Conservation (phyloP, 345 rosid genomes). For the Syzygium oleosum region DNA sequence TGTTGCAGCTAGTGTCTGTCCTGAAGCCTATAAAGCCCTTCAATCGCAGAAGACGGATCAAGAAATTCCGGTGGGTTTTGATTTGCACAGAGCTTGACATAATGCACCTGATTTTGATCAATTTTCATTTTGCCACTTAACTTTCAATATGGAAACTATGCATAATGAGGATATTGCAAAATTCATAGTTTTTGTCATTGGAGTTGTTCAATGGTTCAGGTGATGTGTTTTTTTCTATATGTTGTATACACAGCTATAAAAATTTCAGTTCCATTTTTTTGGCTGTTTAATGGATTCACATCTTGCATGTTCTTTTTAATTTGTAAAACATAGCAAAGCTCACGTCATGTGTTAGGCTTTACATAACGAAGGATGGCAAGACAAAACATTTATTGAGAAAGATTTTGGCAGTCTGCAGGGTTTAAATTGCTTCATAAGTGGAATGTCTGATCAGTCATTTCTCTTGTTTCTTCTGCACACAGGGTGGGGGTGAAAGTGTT, state of each 20-base stretch:
- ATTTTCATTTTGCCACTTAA: not conserved
- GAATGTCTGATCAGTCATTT: not conserved
- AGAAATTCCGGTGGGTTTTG: constrained; percentile 64
- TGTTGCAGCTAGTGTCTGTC: constrained; percentile 39
- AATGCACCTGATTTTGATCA: not conserved
- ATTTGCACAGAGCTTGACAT: not conserved
- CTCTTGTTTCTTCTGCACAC: constrained; percentile 2
- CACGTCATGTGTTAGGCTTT: not conserved
- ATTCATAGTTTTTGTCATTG: not conserved
- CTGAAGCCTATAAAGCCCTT: constrained; percentile 56
- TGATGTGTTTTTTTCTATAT: not conserved
- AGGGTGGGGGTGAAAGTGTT: constrained; percentile 97
- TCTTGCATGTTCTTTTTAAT: not conserved
- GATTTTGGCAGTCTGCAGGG: not conserved
- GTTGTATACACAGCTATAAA: no score
- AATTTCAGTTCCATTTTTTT: not conserved
- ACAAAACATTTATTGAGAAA: not conserved
- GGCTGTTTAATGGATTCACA: not conserved
- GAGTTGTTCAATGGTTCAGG: not conserved
- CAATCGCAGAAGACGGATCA: constrained; percentile 39
- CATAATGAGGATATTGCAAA: no score
- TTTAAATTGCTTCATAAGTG: not conserved
- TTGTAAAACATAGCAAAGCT: not conserved
- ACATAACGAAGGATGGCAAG: not conserved
- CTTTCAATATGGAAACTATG: no score